A percentile compares a stretch with the other conserved stretches of the same genome.
These are phyloP conservation scores for Botrytis deweyae DNA, from an alignment of 2,329 filamentous ascomycete species.

Conservation along the genomic window DNA sequence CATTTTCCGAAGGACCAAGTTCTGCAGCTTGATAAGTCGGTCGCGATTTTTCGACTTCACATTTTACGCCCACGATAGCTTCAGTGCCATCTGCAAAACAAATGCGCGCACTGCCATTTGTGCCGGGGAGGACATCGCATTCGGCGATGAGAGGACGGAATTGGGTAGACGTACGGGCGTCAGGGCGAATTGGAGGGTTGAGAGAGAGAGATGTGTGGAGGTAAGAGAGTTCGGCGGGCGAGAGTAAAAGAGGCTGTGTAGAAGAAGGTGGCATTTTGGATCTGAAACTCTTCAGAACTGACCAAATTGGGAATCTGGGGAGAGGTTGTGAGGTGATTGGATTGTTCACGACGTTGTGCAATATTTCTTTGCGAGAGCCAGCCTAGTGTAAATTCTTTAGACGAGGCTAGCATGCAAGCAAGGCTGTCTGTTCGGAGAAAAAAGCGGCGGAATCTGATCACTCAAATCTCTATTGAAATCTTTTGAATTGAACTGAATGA, in stretches of 20 bases:
- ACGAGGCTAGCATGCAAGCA: conserved; percentile 15
- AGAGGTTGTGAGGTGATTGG: conserved; percentile 8
- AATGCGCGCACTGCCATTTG: conserved; percentile 89
- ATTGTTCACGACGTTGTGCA: not conserved
- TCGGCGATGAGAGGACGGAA: conserved; percentile 91
- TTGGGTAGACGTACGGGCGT: conserved; percentile 77
- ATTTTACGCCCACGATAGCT: conserved; percentile 93
- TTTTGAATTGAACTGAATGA: not conserved
- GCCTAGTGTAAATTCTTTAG: conserved; percentile 24
- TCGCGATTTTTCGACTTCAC: conserved; percentile 78
- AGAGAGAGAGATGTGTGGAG: conserved; percentile 84
- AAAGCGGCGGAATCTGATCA: not conserved
- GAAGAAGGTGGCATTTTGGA: conserved; percentile 51
- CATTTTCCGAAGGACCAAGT: conserved; percentile 32
- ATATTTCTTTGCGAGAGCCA: conserved; percentile 13
- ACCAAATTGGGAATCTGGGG: not conserved
- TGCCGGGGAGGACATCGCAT: conserved; percentile 81
- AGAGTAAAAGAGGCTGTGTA: conserved; percentile 72
- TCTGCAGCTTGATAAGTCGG: conserved; percentile 33
- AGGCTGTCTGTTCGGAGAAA: not conserved
- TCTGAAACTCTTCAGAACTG: not conserved
- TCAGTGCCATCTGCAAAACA: conserved; percentile 95
- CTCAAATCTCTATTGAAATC: not conserved
- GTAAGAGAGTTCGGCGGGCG: conserved; percentile 94
- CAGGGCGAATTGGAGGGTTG: conserved; percentile 80